Evolutionary conservation across 169 alveolate genomes (phyloP), one percentile per base, ranked within the genome.

Genomic region (Eimeria sp.): DNA sequence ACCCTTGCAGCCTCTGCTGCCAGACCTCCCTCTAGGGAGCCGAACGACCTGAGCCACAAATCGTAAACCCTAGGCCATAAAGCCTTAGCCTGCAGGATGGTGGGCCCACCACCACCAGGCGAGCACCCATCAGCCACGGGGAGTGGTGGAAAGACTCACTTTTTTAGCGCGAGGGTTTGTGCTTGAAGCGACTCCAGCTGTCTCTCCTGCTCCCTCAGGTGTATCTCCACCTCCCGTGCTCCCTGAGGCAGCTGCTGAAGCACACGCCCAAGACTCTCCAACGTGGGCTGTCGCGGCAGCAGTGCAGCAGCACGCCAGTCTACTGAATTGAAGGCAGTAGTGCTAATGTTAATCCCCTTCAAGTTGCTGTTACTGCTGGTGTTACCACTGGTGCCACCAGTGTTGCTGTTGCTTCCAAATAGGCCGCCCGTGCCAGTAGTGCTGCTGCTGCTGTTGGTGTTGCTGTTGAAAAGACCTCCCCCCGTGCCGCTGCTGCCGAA

Each of bases 281-380:
- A 56, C 23, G 90, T 83, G 18, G 90, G 90, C 77, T 83, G 90
- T 37, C 90, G 60, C 52, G 90, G 90, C 76, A 83, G 90, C 90
- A 83, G 74, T 6, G 76, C 90, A 83, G 90, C 90, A 30, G 71
- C 76, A 83, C 90, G 90, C 90, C 90, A 83, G 54, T 83, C 90
- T 56, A 58, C 90, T 4, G 72, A 4, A n/a, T 37, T 46, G 33
- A 83, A 83, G 43, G 90, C 90, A 37, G 90, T 52, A 1, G 76
- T 30, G 52, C 76, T 58, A 33, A 83, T 56, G 40, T 52, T 58
- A 13, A 52, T 46, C 6, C 60, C 76, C 40, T 83, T 83, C 30
- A 30, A 30, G 90, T 66, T 83, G 90, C 76, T 56, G 77, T n/a
- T 56, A n/a, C 76, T 58, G 76, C 90, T 58, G 62, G 37, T 30